Percentiles rank a stretch among this genome's conserved stretches.
phyloP scores from a whole-genome alignment of 352 stramenopile species.

The Phytophthora niederhauseri region DNA sequence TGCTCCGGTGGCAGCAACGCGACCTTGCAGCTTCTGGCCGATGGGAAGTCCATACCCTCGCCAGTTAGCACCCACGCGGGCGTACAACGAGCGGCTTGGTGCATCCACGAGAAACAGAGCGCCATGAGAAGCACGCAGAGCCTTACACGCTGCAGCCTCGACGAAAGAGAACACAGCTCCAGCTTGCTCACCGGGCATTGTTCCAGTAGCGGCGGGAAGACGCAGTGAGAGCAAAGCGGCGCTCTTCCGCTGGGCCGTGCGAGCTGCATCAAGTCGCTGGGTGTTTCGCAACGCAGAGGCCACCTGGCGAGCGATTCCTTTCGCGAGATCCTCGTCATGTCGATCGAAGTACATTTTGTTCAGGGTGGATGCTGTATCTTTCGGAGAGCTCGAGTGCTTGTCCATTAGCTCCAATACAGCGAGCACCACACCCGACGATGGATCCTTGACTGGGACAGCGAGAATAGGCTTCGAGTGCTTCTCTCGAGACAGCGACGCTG shows the following conservation, averaged over 20 bases:
- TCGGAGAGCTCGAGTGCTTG: constrained; percentile 31
- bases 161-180: constrained; percentile 37
- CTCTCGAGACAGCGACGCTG: constrained; percentile 23
- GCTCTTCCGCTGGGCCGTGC: constrained; percentile 62
- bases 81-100: constrained; percentile 69
- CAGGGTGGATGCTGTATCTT: too few relatives aligned
- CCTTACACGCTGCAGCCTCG: constrained; percentile 37
- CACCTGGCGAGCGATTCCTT: constrained; percentile 68
- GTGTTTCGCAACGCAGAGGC: constrained; percentile 75
- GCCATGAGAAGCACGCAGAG: constrained; percentile 45
- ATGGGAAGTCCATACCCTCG: constrained; percentile 75
- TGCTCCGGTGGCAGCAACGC: constrained; percentile 67
- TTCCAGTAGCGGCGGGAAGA: constrained; percentile 35
- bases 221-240: constrained; percentile 60
- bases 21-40: constrained; percentile 69
- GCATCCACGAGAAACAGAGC: constrained; percentile 84
- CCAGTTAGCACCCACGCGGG: constrained; percentile 65
- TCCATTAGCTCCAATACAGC: constrained; percentile 73
- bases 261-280: constrained; percentile 62
- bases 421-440: constrained; percentile 58
- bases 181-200: constrained; percentile 39
- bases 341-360: constrained; percentile 77
- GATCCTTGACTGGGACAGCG: constrained; percentile 82
- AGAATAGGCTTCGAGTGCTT: constrained; percentile 58
- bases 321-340: constrained; percentile 68